Percentiles rank a stretch among this genome's conserved stretches.
Conservation (phyloP, 441 rosid genomes). For the Gossypium gossypioides region DNA sequence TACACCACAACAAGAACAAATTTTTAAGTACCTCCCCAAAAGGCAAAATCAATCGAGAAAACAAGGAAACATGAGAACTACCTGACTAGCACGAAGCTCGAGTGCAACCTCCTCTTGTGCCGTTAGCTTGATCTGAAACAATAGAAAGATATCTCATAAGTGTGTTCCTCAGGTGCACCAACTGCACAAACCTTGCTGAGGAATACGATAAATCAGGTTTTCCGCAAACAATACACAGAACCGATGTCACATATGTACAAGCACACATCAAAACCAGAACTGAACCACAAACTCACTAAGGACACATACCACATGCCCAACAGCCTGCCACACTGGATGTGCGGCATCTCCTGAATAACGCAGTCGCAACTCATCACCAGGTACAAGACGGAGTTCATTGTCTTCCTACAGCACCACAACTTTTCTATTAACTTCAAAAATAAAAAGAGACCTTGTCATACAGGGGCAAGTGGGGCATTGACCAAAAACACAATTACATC, state of each 20-base stretch:
- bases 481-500: background rate
- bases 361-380: conserved; percentile 90
- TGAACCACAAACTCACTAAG: conserved; percentile 15
- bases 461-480: background rate
- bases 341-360: conserved; percentile 95
- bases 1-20: conserved; percentile 24
- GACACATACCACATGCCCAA: conserved; percentile 89
- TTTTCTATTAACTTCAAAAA: conserved; percentile 10
- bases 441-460: background rate
- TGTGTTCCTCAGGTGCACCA: background rate
- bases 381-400: conserved; percentile 90
- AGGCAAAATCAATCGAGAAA: background rate
- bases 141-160: background rate
- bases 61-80: conserved; percentile 22
- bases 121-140: conserved; percentile 78
- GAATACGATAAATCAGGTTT: background rate
- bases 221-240: background rate
- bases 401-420: conserved; percentile 57
- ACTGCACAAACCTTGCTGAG: background rate
- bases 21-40: background rate
- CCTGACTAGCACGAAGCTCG: conserved; percentile 98
- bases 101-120: conserved; percentile 98
- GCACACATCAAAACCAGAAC: background rate
- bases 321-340: conserved; percentile 97
- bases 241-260: background rate